Percentiles rank a stretch among this genome's conserved stretches.
Conservation (phyloP, 2,329 filamentous ascomycete genomes). For the Escovopsis weberi region DNA sequence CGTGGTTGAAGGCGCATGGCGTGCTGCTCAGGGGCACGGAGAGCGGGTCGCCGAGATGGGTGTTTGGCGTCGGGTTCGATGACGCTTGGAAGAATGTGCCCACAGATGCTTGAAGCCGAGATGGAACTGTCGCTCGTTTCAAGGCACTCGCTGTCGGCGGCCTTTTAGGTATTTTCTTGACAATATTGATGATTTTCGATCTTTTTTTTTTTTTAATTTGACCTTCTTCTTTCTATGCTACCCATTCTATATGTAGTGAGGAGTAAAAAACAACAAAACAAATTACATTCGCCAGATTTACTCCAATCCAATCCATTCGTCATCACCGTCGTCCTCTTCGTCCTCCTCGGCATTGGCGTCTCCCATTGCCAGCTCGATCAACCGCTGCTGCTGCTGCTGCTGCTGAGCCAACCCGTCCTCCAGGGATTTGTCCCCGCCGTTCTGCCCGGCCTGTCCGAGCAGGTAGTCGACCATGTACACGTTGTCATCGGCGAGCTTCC, state of each 20-base stretch:
- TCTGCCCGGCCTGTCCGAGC: slow-evolving; percentile 31
- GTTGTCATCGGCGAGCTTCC: slow-evolving; percentile 75
- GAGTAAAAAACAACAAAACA: background rate
- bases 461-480: slow-evolving; percentile 81
- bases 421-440: slow-evolving; percentile 9
- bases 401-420: slow-evolving; percentile 3
- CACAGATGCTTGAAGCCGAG: background rate
- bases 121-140: background rate
- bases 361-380: slow-evolving; percentile 16
- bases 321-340: slow-evolving; percentile 23
- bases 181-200: background rate
- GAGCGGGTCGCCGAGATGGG: slow-evolving; percentile 43
- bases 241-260: no score
- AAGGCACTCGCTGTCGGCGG: background rate
- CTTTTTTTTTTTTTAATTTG: background rate
- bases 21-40: slow-evolving; percentile 50
- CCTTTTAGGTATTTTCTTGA: background rate
- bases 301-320: slow-evolving; percentile 34
- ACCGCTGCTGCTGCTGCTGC: slow-evolving; percentile 4
- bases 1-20: slow-evolving; percentile 47
- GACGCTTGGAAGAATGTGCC: slow-evolving; percentile 41
- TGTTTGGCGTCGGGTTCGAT: slow-evolving; percentile 46
- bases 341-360: slow-evolving; percentile 12
- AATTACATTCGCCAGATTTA: slow-evolving; percentile 15
- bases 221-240: no score